These are phyloP conservation scores for Aechmea fasciata DNA, from an alignment of 176 grass and related monocot species.

Conservation along the genomic window DNA sequence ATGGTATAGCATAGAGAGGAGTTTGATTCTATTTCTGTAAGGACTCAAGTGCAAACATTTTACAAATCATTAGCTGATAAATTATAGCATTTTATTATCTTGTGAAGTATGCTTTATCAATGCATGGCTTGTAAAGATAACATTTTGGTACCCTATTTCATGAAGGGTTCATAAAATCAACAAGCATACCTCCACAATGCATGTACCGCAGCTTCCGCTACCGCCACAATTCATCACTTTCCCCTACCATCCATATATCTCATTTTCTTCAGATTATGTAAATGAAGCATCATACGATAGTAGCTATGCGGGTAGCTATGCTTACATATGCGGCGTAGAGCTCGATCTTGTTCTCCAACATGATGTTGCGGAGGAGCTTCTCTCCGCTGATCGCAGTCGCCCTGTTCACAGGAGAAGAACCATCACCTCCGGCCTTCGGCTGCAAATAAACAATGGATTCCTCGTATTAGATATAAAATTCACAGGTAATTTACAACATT, in stretches of 20 bases:
- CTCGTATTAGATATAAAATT: not conserved
- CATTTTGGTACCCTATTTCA: not conserved
- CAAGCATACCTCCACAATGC: conserved; percentile 67
- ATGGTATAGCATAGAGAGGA: no score
- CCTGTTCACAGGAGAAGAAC: conserved; percentile 49
- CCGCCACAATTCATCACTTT: conserved; percentile 98
- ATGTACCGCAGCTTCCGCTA: conserved; percentile 83
- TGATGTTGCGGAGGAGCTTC: conserved; percentile 80
- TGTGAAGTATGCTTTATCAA: no score
- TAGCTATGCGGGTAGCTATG: not conserved
- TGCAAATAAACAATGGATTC: conserved; percentile 12
- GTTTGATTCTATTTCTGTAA: no score
- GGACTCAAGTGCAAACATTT: no score
- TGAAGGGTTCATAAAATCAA: not conserved
- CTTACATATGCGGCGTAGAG: conserved; percentile 78
- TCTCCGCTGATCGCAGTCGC: conserved; percentile 51
- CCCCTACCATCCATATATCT: conserved; percentile 25
- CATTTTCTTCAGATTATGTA: not conserved
- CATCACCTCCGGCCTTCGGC: conserved; percentile 59
- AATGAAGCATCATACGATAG: not conserved
- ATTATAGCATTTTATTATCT: no score
- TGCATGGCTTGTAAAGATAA: no score
- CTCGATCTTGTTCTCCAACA: conserved; percentile 80
- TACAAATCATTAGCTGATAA: no score
- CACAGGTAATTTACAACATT: not conserved